Evolutionary conservation across 768 basidiomycete genomes (phyloP), one percentile per base, ranked within the genome.

Genomic region (Cystofilobasidium capitatum): DNA sequence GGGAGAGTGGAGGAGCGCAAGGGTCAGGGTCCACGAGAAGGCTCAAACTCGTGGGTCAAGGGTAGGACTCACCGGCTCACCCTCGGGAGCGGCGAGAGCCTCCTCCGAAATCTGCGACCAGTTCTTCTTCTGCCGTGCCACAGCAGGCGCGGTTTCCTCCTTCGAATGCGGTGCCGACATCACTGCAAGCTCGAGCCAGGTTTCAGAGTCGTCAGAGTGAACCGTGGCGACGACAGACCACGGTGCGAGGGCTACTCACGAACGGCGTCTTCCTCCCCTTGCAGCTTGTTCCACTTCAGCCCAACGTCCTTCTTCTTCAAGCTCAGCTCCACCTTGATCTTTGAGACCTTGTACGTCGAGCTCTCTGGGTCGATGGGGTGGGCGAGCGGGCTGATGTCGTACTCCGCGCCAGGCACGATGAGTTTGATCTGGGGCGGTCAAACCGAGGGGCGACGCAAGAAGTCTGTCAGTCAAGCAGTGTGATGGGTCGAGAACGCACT

Each of bases 101-200:
- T 79, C 75, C 22, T 78, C 77, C 42, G 88, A 83, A 69, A 89
- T 86, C 24, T 81, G 79, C 64, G 94, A 92, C 94, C 94, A 99
- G 73, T 99, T 91, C 81, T 89, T 92, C 66, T 74, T 79, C 57
- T 69, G 70, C 60, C 62, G 78, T 73, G 73, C 76, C 39, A 78
- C 70, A 59, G 73, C 72, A 24, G 64, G 69, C n/a, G 80, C 76
- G 40, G 80, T 75, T 20, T 78, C 71, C 17, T 61, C 54, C 42
- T 59, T 66, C 14, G 58, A 36, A n/a, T 59, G 58, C 8, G 80
- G 70, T 14, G 80, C 70, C 33, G 77, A 62, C 37, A 75, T 58
- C 55, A 77, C 67, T 71, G 76, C 66, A 35, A 73, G 66, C 13
- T 67, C 45, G 44, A 36, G 26, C 7, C 20, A 77, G 49, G 35